Base-by-base conservation (phyloP, 176 grass and related monocot genomes). In the Avena sativa region DNA sequence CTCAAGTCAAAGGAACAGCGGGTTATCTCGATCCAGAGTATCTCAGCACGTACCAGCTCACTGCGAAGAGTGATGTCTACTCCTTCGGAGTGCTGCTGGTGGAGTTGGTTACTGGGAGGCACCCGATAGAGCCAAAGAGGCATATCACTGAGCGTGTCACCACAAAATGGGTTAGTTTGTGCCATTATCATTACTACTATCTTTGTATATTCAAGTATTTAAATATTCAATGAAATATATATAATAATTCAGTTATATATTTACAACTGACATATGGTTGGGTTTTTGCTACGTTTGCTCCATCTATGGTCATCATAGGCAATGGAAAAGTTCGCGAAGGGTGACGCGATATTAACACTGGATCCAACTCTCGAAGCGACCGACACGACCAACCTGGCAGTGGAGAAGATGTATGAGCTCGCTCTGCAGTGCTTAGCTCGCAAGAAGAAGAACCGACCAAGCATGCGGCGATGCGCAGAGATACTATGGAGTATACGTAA, bases 401-500 rank as follows among this genome's bases (percentile, higher is more conserved):
- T 97, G 0, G 89, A 92, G 73, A 92, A 90, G 80, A 85, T 94
- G 71, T 89, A 87, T 51, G 94, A 97, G 76, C 68, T 97, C 47
- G 86, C 88, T 58, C 78, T 89, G 43, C 85, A 78, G 52, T 97
- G 94, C 90, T 56, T 97, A 79, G 86, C 92, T 89, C 88, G 83
- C 56, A 92, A 81, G 3, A 92, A 85, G 79, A 89, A 71, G 71
- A 90, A 46, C 57, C 74, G 94, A 1, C 94, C 94, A 9, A 85
- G 85, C 51, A 97, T 97, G 94, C 92, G 82, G 86, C 85, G 90
- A 38, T 92, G 92, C 8, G 90, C 90, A 13, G 88, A 97, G 89
- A 90, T 94, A 11, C 71, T 97, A 21, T 97, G 94, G 94, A 91
- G 56, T 19, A 94, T 97, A 92, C 86, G 94, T 17, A 97, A 92